Base-by-base conservation (phyloP, 2,329 filamentous ascomycete genomes). In the Cryphonectria nitschkei region DNA sequence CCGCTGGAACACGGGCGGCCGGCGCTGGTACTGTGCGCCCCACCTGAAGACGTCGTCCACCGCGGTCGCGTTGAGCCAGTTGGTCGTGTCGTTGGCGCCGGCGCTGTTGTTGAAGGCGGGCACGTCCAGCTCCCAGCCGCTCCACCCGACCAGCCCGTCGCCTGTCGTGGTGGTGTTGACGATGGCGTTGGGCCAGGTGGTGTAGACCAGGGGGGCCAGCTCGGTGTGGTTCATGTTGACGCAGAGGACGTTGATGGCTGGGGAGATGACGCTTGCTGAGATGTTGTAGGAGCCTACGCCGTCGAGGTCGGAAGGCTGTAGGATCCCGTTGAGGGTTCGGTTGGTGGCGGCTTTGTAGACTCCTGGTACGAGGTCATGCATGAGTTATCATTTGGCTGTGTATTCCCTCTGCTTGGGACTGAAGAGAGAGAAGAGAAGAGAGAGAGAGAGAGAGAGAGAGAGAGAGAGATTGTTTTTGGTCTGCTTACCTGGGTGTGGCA, bases 31-130 rank as follows among this genome's bases (percentile, higher is more conserved):
- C 43, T 84, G 79, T 1, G 82, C 75, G 0, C 89, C 89, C 88
- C 92, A 94, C 13, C 83, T 83, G 75, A 95, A 95, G 1, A 94
- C 81, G 2, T 92, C 86, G 75, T 95, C 92, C 0, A 93, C 87
- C 0, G 82, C 85, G 0, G 89, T 92, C 14, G 79, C 78, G 72
- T 90, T 90, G 0, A 86, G 76, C 78, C 81, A 89, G 2, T 82
- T 76, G 0, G 77, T 66, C 1, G 81, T 76, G 39, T 43, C 76
- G 61, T 43, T 26, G 37, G 9, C 16, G 26, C n/a, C n/a, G 11
- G 26, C 39, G 61, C 61, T 64, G n/a, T 32, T 64, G n/a, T 50
- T 41, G 63, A 0, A 76, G 68, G 0, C 75, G 61, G 84, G 83
- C 0, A 86, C 77, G 2, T 85, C 81, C 0, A 72, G 68, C 8